Percentiles rank a stretch among this genome's conserved stretches.
phyloP scores from a whole-genome alignment of 805 yeast genomes.

The Zygosaccharomyces bisporus region DNA sequence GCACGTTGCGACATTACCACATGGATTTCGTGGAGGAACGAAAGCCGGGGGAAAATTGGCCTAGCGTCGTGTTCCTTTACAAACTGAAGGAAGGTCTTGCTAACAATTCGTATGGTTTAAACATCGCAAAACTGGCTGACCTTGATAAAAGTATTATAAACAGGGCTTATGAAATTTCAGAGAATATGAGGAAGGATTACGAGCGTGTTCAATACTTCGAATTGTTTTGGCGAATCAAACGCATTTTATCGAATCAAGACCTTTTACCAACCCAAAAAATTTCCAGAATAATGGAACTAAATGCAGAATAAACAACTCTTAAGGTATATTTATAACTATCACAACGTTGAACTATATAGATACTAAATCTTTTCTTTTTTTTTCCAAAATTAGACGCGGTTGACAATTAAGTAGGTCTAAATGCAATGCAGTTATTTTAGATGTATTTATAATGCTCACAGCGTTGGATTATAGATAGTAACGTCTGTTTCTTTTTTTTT shows the following conservation, averaged over 20 bases:
- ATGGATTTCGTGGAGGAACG: constrained; percentile 58
- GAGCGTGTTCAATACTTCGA: constrained; percentile 7
- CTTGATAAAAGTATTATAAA: constrained; percentile 47
- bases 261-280: constrained; percentile 7
- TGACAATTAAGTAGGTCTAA: no score
- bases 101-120: constrained; percentile 72
- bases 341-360: no score
- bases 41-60: constrained; percentile 37
- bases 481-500: neutral
- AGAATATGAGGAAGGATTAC: constrained; percentile 17
- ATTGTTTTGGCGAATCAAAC: constrained; percentile 12
- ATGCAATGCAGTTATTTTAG: constrained; percentile 1
- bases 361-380: no score
- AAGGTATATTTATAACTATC: no score
- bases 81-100: constrained; percentile 48
- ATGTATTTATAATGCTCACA: neutral
- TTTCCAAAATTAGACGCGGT: no score
- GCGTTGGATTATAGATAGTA: neutral
- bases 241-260: constrained; percentile 4
- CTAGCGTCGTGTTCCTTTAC: constrained; percentile 50
- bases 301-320: no score
- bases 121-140: constrained; percentile 76
- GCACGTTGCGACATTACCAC: constrained; percentile 55
- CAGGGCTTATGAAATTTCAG: constrained; percentile 40
- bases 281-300: constrained; percentile 5